Percentiles rank a stretch among this genome's conserved stretches.
Evolutionary conservation across 1,284 basidiomycete species (phyloP).

Genomic region (Fomitopsis pinicola): DNA sequence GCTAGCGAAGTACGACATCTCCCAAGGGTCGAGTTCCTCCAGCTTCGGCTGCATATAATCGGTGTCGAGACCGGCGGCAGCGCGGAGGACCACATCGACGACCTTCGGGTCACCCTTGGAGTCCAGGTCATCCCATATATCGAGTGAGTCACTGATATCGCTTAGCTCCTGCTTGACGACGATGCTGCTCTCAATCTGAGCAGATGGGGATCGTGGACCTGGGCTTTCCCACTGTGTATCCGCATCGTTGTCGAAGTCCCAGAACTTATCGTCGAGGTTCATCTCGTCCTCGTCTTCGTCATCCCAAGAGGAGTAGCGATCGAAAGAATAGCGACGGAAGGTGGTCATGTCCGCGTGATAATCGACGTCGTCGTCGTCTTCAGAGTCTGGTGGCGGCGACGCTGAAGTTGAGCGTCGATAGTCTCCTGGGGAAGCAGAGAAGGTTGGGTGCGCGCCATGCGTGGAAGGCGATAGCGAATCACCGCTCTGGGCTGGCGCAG

Average conservation of each 20-base stretch:
- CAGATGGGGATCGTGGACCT: constrained; percentile 54
- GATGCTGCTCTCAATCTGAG: constrained; percentile 29
- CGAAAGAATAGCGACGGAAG: constrained; percentile 25
- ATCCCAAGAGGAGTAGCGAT: constrained; percentile 12
- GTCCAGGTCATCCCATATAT: constrained; percentile 58
- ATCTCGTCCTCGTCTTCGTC: constrained; percentile 20
- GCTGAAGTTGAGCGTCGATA: constrained; percentile 54
- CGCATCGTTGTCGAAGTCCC: constrained; percentile 36
- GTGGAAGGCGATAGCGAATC: constrained; percentile 27
- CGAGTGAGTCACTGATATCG: constrained; percentile 57
- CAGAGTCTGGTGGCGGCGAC: constrained; percentile 64
- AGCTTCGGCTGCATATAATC: constrained; percentile 31
- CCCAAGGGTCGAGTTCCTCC: constrained; percentile 46
- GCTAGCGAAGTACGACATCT: constrained; percentile 26
- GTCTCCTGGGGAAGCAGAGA: constrained; percentile 15
- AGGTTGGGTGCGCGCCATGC: constrained; percentile 31
- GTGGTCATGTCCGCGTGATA: constrained; percentile 39
- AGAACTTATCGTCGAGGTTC: constrained; percentile 27
- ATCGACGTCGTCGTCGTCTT: constrained; percentile 48
- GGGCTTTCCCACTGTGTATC: constrained; percentile 56
- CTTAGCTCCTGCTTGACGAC: constrained; percentile 55
- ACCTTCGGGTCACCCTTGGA: constrained; percentile 27
- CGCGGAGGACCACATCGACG: constrained; percentile 35
- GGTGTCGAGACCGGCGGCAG: constrained; percentile 27
- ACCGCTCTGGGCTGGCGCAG: constrained; percentile 10